Percentiles rank a stretch among this genome's conserved stretches.
phyloP scores from a whole-genome alignment of 2,329 filamentous ascomycete genomes.

The Penicillium sclerotigenum region DNA sequence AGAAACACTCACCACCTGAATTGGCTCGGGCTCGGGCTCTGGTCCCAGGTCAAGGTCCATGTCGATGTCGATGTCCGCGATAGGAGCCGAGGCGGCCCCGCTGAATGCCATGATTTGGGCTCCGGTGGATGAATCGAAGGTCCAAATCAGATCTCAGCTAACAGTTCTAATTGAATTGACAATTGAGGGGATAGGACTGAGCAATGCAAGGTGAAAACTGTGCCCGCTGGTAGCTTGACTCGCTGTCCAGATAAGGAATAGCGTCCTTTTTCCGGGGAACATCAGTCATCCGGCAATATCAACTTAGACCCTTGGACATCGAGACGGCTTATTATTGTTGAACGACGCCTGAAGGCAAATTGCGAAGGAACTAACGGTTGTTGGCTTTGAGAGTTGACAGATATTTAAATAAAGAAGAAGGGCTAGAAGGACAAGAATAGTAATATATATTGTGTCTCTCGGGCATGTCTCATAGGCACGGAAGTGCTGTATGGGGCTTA shows the following conservation, averaged over 20 bases:
- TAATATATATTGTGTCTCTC: background rate
- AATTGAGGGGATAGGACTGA: background rate
- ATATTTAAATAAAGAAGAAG: background rate
- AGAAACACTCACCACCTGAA: slow-evolving; percentile 31
- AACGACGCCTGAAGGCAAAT: background rate
- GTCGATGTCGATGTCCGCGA: slow-evolving; percentile 64
- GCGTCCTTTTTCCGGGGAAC: slow-evolving; percentile 4
- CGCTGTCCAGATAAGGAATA: slow-evolving; percentile 7
- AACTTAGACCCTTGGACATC: background rate
- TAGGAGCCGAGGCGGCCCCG: slow-evolving; percentile 5
- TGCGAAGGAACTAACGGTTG: background rate
- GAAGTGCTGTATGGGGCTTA: background rate
- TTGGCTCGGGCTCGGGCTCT: slow-evolving; percentile 43
- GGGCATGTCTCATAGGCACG: background rate
- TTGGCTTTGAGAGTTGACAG: background rate
- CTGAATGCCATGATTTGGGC: slow-evolving; percentile 8
- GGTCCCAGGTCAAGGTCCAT: slow-evolving; percentile 63
- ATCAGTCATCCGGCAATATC: background rate
- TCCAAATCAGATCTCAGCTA: background rate
- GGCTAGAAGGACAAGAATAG: background rate
- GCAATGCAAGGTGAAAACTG: slow-evolving; percentile 3
- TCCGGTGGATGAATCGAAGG: background rate
- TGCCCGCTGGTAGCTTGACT: slow-evolving; percentile 7
- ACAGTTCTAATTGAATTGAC: background rate
- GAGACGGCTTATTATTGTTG: background rate